Evolutionary conservation across 805 yeast genomes (phyloP), one percentile per base, ranked within the genome.

Genomic region (Yamadazyma paraphyllophila): DNA sequence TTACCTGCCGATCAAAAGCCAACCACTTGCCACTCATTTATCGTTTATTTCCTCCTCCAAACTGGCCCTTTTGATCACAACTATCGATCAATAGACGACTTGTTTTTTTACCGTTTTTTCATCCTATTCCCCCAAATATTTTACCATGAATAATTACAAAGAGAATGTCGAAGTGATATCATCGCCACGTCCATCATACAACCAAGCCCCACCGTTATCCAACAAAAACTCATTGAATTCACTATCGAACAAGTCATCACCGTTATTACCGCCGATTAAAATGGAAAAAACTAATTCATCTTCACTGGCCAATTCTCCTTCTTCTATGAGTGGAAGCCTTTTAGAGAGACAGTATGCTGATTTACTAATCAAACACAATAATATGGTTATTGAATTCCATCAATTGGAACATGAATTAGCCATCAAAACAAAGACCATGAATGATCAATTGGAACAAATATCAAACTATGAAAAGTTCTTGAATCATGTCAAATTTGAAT

Each of bases 321-420:
- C 36, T 17, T 27, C 47, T 5, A 16, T 17, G 6, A 11, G 25
- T 9, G 30, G 43, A 14, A 36, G 24, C 13, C 16, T 30, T n/a
- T 25, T 40, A 7, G 48, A 45, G 27, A 40, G 59, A 29, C 58
- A 56, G 40, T 66, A 67, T 50, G 61, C 67, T 8, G 74, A 69
- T 34, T 49, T 66, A 7, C 43, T 67, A 15, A 53, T 67, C 27
- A 56, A 59, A 37, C 57, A 61, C 43, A 59, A 61, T 30, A 46
- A 54, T 25, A 34, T 63, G 25, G 41, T 58, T 7, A 43, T 49
- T 13, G 74, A 71, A 26, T 57, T 57, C 40, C 48, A 51, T 24
- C 67, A 63, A 33, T 54, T 69, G 12, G 69, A 70, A 46, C 51
- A 53, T 16, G 74, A 69, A 36, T 47, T 71, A 20, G 34, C 48